Base-by-base conservation (phyloP, 768 basidiomycete genomes). In the Mycena amicta region DNA sequence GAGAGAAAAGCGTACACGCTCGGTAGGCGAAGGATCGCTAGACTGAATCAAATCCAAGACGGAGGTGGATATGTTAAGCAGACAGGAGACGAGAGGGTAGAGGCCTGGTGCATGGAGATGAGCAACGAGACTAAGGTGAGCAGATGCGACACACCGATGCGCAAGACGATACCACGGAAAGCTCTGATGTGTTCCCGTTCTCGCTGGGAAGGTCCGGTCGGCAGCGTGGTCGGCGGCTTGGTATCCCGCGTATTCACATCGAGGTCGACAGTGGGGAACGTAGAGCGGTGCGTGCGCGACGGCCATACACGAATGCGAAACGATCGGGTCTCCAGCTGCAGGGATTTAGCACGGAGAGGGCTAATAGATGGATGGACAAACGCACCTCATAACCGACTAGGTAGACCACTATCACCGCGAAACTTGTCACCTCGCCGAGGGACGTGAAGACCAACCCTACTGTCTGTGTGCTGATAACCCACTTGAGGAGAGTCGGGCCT, bases 31-130 rank as follows among this genome's bases (percentile, higher is more conserved):
- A 8, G 43, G 43, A n/a, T 45, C 43, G 8, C 22, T 45, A 13
- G 43, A 15, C 5, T 5, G 12, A 22, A 30, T 40, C 53, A 29
- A 46, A 33, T 50, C 54, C 30, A 55, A n/a, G 33, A 50, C n/a
- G 8, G 31, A 49, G 23, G 46, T 55, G 18, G 54, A 50, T 23
- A 50, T 39, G 26, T n/a, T 50, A 23, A 55, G 45, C 22, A 50
- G 54, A 39, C 54, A 55, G 6, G 54, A 55, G 2, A 29, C 29
- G 23, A 55, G 5, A 18, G 54, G 54, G 25, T 55, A 55, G 1
- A 55, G 31, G 45, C 54, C 54, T 55, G 33, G 8, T 33, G 25
- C 29, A 3, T 41, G n/a, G n/a, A n/a, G n/a, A n/a, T n/a, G n/a
- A n/a, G n/a, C n/a, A n/a, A n/a, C n/a, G n/a, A n/a, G n/a, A n/a